Evolutionary conservation across 2,329 filamentous ascomycete species (phyloP).

Genomic region (Microdochium bolleyi): DNA sequence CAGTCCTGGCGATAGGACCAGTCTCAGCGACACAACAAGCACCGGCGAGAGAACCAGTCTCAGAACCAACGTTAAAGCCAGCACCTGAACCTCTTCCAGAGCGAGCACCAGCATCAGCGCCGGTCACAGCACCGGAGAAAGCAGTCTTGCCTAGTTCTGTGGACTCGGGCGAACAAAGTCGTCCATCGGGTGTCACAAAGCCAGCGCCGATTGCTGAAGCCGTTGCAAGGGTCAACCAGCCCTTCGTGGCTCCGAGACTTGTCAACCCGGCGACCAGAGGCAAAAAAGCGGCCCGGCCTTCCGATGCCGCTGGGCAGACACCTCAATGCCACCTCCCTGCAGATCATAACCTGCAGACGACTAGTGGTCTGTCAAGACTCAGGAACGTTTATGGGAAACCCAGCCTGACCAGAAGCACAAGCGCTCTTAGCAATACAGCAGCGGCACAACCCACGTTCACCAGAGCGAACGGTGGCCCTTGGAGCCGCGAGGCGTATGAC

Average conservation of each 20-base stretch:
- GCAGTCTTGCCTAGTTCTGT: neutral
- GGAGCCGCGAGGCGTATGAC: slow-evolving; percentile 63
- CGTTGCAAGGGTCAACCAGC: neutral
- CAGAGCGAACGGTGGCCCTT: slow-evolving; percentile 51
- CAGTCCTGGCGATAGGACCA: no score
- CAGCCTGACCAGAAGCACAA: neutral
- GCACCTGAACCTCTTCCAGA: no score
- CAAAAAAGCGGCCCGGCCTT: slow-evolving; percentile 42
- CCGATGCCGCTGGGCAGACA: slow-evolving; percentile 40
- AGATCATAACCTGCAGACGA: slow-evolving; percentile 3
- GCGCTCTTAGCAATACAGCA: slow-evolving; percentile 12
- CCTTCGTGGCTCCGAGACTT: slow-evolving; percentile 13
- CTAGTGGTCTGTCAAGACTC: slow-evolving; percentile 2
- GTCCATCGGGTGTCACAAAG: neutral
- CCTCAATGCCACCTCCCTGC: slow-evolving; percentile 26
- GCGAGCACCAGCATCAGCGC: no score
- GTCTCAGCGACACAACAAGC: no score
- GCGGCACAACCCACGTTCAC: slow-evolving; percentile 29
- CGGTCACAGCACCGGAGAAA: no score
- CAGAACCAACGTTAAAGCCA: no score
- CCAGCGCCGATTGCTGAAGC: neutral
- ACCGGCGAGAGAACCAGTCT: no score
- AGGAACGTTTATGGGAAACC: neutral
- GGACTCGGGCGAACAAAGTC: neutral
- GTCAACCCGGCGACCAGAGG: slow-evolving; percentile 43